Evolutionary conservation across 345 rosid species (phyloP), one percentile per base, ranked within the genome.

Genomic region (Erodium maritimum): DNA sequence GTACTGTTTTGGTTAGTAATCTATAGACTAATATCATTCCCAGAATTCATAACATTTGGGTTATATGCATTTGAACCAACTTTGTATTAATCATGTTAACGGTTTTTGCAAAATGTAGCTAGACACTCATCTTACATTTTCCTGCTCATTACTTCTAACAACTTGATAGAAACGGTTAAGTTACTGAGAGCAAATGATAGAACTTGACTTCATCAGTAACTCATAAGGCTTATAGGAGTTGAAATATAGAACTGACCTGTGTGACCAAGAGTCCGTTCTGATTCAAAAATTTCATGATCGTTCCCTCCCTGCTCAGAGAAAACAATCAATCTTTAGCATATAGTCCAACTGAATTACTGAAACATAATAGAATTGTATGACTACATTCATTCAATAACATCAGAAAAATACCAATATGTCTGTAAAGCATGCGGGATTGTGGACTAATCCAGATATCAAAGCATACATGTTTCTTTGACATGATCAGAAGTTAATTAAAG

Each of bases 221-320:
- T n/a, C n/a, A n/a, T n/a, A n/a, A n/a, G n/a, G n/a, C n/a, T n/a
- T n/a, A n/a, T n/a, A n/a, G 21, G 34, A 52, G 16, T 21, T n/a
- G 23, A 23, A 5, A 2, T 19, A 18, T 17, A 17, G 23, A 54
- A 63, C 75, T 79, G 2, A 91, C 97, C 97, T 82, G 91, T 82
- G 66, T 91, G 95, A 55, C 97, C 97, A 42, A 78, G 68, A 20
- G 97, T 91, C 70, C 63, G 75, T 55, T 82, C 86, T n/a, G 97
- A 91, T 67, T 83, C 91, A 60, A 62, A 91, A 37, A 91, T 91
- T 71, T 91, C 97, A 60, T 85, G 71, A 73, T 91, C 97, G 8
- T 88, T 91, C 59, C 97, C 97, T 61, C 96, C 97, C 96, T 91
- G 80, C n/a, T 62, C 52, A 75, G 59, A 61, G 50, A 55, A 59